phyloP scores from a whole-genome alignment of 2,329 filamentous ascomycete species.

The Phyllosticta capitalensis region DNA sequence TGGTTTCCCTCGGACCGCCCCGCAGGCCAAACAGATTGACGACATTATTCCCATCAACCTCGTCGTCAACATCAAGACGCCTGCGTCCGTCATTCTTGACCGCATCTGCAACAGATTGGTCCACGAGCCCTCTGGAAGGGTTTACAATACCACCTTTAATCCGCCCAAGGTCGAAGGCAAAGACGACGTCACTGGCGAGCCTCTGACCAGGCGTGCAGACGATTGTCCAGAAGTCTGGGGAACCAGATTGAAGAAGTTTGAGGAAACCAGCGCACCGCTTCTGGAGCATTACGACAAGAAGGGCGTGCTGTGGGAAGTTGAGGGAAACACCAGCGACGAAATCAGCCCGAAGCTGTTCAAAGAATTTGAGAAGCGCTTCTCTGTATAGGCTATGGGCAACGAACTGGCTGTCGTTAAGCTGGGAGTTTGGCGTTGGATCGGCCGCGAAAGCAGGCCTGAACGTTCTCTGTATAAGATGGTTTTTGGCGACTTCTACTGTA shows the following conservation, averaged over 20 bases:
- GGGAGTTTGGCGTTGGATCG: neutral
- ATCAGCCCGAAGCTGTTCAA: slow-evolving; percentile 81
- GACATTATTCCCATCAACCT: slow-evolving; percentile 86
- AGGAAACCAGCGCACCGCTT: slow-evolving; percentile 74
- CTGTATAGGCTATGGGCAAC: slow-evolving; percentile 11
- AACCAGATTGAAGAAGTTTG: slow-evolving; percentile 69
- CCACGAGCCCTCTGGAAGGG: slow-evolving; percentile 78
- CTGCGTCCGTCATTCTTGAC: slow-evolving; percentile 74
- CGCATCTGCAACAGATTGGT: slow-evolving; percentile 91
- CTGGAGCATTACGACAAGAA: slow-evolving; percentile 81
- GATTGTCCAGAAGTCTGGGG: slow-evolving; percentile 83
- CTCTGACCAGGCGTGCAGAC: slow-evolving; percentile 70
- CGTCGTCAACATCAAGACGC: slow-evolving; percentile 78
- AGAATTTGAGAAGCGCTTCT: slow-evolving; percentile 75
- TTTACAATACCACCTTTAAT: slow-evolving; percentile 95
- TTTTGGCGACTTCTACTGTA: neutral
- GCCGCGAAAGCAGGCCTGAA: neutral
- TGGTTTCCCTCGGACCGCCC: slow-evolving; percentile 82
- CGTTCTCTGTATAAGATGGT: neutral
- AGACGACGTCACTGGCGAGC: slow-evolving; percentile 88
- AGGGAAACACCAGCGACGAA: slow-evolving; percentile 86
- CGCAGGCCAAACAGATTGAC: slow-evolving; percentile 71
- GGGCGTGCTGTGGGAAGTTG: slow-evolving; percentile 76
- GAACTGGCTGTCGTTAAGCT: neutral
- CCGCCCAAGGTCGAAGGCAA: slow-evolving; percentile 67